Evolutionary conservation across 495 filamentous ascomycete species (phyloP).

Genomic region (Staphylotrichum longicolle): DNA sequence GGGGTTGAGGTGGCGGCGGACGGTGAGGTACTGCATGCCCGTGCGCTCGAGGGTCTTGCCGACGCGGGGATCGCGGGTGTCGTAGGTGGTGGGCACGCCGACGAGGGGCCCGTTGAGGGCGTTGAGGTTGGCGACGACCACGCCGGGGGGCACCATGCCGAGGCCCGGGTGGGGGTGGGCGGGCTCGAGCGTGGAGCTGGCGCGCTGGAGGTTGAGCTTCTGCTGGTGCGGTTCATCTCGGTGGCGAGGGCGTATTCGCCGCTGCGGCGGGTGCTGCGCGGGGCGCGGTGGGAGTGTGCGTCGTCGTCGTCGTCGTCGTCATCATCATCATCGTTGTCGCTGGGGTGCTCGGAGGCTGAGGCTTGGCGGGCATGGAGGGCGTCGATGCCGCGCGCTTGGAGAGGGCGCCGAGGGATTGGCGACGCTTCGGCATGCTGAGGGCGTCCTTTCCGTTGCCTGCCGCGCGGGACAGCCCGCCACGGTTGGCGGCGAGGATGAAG

Average conservation of each 20-base stretch:
- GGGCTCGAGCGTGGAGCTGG: constrained; percentile 62
- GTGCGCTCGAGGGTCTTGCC: constrained; percentile 59
- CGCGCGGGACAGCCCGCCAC: constrained; percentile 19
- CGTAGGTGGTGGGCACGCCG: constrained; percentile 41
- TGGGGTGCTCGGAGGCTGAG: constrained; percentile 31
- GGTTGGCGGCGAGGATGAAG: constrained; percentile 26
- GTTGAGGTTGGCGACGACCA: constrained; percentile 17
- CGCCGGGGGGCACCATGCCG: constrained; percentile 36
- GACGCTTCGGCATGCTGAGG: constrained; percentile 22
- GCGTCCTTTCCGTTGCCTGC: constrained; percentile 22
- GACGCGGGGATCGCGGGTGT: constrained; percentile 52
- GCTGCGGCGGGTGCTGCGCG: constrained; percentile 12
- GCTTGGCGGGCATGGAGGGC: constrained; percentile 12
- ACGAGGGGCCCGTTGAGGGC: constrained; percentile 37
- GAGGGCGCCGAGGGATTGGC: constrained; percentile 30
- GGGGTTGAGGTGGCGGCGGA: constrained; percentile 66
- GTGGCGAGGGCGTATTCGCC: constrained; percentile 37
- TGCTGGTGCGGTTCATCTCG: constrained; percentile 66
- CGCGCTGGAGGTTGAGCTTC: constrained; percentile 67
- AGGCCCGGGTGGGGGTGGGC: constrained; percentile 40
- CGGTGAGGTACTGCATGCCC: constrained; percentile 62
- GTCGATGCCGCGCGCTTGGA: constrained; percentile 22
- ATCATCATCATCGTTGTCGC: constrained; percentile 34
- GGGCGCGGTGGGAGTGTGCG: neutral
- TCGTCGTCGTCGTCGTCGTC: neutral